Base-by-base conservation (phyloP, 2,329 filamentous ascomycete species). In the Fusarium decemcellulare region DNA sequence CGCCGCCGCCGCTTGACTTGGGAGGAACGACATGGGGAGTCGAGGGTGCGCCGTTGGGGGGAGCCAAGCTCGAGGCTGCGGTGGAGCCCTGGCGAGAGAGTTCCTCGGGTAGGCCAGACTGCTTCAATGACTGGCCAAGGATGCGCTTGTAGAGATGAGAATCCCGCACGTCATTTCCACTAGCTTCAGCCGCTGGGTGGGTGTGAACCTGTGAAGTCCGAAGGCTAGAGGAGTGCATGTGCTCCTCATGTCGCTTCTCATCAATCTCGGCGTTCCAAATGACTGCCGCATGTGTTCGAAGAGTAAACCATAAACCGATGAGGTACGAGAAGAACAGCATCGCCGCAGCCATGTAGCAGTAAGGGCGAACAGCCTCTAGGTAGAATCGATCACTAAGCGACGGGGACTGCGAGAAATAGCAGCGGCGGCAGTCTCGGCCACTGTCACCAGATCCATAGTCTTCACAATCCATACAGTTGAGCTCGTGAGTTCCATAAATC, bases 401-500 rank as follows among this genome's bases (percentile, higher is more conserved):
- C 6, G 95, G 94, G 1, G 89, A 85, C 78, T 99, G 96, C 3
- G 93, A 93, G 78, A 98, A 99, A 81, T 94, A 98, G 82, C 96
- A 99, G 59, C 95, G 91, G 56, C 93, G 91, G 77, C 96, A 99
- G 78, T 98, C 95, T 63, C 91, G 85, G 40, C 84, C 81, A n/a
- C 76, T 74, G 6, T 81, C 78, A 36, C 77, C 79, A 16, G 72
- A 55, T 15, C 66, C 73, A 57, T 80, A 83, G 67, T 90, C 86
- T 50, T 87, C 82, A 65, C 87, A 90, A 59, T 87, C 88, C 61
- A 89, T 88, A 76, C 96, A 99, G 76, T 94, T 96, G 55, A 99
- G 88, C 82, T 99, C 94, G 77, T 99, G 96, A 51, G 94, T 97
- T 72, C 96, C 97, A 79, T 98, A 98, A 68, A 99, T 97, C 77